Conservation (phyloP, 1,284 basidiomycete genomes). For the Trametes versicolor region DNA sequence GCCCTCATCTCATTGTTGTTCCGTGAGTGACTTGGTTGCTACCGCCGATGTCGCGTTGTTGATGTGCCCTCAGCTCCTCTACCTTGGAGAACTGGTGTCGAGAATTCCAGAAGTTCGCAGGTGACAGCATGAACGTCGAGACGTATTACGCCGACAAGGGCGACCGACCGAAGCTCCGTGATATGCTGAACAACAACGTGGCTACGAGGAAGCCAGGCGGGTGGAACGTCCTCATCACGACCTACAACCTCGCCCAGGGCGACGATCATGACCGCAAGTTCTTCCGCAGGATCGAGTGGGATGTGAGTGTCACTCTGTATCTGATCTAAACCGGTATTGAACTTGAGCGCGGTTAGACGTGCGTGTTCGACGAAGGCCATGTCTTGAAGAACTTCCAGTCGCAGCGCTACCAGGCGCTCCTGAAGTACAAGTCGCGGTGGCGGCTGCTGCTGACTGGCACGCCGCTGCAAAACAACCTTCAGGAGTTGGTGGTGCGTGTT, state of each 20-base stretch:
- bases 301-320: constrained; percentile 61
- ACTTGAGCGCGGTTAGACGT: constrained; percentile 62
- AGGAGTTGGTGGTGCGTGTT: constrained; percentile 90
- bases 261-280: constrained; percentile 91
- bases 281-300: constrained; percentile 92
- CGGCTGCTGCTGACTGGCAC: constrained; percentile 95
- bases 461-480: constrained; percentile 91
- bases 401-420: constrained; percentile 90
- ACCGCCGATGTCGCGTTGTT: neutral
- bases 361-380: constrained; percentile 96
- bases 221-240: constrained; percentile 96
- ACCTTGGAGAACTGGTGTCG: constrained; percentile 99
- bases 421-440: constrained; percentile 91
- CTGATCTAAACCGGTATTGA: constrained; percentile 1
- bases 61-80: constrained; percentile 72
- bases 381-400: constrained; percentile 97
- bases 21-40: constrained; percentile 68
- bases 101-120: constrained; percentile 93
- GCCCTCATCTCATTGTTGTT: constrained; percentile 95
- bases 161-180: constrained; percentile 83
- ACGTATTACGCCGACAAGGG: constrained; percentile 96
- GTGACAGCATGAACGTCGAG: constrained; percentile 80
- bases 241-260: constrained; percentile 94
- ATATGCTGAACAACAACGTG: constrained; percentile 61
- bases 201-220: constrained; percentile 57